Evolutionary conservation across 306 rosid genomes (phyloP).

Genomic region (Psophocarpus tetragonolobus): DNA sequence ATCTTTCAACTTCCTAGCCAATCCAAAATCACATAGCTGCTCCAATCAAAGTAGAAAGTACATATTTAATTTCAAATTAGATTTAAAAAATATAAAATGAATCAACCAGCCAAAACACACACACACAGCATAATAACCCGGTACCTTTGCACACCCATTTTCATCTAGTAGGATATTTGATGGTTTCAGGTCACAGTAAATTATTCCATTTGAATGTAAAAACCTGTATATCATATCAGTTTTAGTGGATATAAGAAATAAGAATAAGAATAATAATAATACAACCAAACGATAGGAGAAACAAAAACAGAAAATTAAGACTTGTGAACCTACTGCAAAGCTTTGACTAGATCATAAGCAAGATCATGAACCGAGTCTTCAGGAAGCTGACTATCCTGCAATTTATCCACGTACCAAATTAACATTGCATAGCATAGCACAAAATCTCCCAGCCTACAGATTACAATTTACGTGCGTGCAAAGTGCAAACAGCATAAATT

Average conservation of each 20-base stretch:
- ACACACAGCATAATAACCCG: too few relatives aligned
- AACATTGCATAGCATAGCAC: conserved; percentile 1
- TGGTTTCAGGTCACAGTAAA: conserved; percentile 95
- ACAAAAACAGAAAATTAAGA: conserved; percentile 23
- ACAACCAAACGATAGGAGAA: background rate
- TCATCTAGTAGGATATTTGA: conserved; percentile 89
- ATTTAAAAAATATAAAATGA: background rate
- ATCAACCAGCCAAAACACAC: background rate
- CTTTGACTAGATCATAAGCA: conserved; percentile 72
- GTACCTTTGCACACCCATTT: conserved; percentile 88
- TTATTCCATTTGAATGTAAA: conserved; percentile 87
- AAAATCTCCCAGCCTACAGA: background rate
- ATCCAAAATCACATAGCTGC: conserved; percentile 97
- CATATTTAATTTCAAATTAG: conserved; percentile 9
- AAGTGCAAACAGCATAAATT: background rate
- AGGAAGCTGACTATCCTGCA: conserved; percentile 85
- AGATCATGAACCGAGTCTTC: conserved; percentile 89
- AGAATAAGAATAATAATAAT: too few relatives aligned
- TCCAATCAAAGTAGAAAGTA: conserved; percentile 27
- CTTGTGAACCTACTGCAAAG: conserved; percentile 61
- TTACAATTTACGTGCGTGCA: background rate
- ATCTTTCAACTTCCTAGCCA: conserved; percentile 88
- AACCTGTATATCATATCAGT: conserved; percentile 53
- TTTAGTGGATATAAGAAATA: conserved; percentile 36
- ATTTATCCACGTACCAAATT: conserved; percentile 33